Percentiles rank a stretch among this genome's conserved stretches.
Conservation (phyloP, 2,329 filamentous ascomycete species). For the Cladophialophora exuberans region DNA sequence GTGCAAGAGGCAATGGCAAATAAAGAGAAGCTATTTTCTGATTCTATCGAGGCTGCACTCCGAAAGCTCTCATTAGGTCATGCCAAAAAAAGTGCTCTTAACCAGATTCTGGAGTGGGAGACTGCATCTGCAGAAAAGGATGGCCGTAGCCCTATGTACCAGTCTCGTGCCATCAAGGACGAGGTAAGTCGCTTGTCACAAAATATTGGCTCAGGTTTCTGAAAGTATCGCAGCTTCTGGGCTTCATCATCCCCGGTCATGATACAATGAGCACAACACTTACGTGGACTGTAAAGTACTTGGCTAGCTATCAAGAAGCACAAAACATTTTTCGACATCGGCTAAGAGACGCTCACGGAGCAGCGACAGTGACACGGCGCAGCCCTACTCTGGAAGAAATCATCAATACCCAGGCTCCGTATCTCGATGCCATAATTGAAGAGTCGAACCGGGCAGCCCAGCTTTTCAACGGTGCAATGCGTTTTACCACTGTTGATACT, state of each 20-base stretch:
- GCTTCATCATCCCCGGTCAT: slow-evolving; percentile 47
- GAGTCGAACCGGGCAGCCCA: slow-evolving; percentile 47
- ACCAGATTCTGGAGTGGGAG: slow-evolving; percentile 42
- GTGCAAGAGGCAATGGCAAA: slow-evolving; percentile 30
- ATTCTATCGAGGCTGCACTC: slow-evolving; percentile 25
- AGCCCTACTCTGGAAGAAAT: slow-evolving; percentile 41
- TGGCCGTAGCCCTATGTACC: slow-evolving; percentile 31
- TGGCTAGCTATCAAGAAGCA: slow-evolving; percentile 39
- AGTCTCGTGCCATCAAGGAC: slow-evolving; percentile 35
- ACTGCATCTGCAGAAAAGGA: slow-evolving; percentile 41
- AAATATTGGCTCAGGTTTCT: slow-evolving; percentile 3
- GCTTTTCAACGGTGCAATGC: slow-evolving; percentile 35
- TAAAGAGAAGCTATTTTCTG: slow-evolving; percentile 29
- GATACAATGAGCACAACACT: slow-evolving; percentile 51
- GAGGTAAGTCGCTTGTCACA: slow-evolving; percentile 34
- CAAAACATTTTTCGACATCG: slow-evolving; percentile 42
- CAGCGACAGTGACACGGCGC: slow-evolving; percentile 25
- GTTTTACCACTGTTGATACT: slow-evolving; percentile 43
- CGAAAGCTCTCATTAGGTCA: slow-evolving; percentile 30
- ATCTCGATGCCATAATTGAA: slow-evolving; percentile 52
- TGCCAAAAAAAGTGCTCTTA: slow-evolving; percentile 39
- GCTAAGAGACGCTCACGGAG: slow-evolving; percentile 36
- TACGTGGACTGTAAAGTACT: slow-evolving; percentile 45
- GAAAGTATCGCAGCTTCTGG: slow-evolving; percentile 35
- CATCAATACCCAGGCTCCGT: slow-evolving; percentile 37